A percentile compares a stretch with the other conserved stretches of the same genome.
Evolutionary conservation across 2,329 filamentous ascomycete genomes (phyloP).

Genomic region (Intubia oerlemansii): DNA sequence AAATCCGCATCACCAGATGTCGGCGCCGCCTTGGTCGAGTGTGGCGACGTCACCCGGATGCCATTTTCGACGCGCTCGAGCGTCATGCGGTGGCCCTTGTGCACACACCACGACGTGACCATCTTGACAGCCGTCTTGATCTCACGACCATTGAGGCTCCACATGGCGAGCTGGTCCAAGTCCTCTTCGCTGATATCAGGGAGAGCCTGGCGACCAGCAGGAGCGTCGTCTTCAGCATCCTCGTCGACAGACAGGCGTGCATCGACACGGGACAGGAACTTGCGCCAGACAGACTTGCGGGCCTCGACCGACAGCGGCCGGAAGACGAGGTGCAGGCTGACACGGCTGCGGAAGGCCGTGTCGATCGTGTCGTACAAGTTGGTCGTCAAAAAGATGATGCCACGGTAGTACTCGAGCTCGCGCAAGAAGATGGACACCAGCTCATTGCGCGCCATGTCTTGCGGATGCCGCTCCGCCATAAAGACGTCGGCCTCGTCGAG

Average conservation of each 20-base stretch:
- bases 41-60: conserved; percentile 23
- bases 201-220: too few species aligned
- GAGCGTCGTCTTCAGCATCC: not conserved
- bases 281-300: conserved; percentile 21
- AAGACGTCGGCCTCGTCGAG: conserved; percentile 32
- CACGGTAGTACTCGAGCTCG: conserved; percentile 22
- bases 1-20: too few species aligned
- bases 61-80: conserved; percentile 20
- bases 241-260: too few species aligned
- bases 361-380: conserved; percentile 22
- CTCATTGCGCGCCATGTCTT: conserved; percentile 25
- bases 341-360: conserved; percentile 22
- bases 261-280: too few species aligned
- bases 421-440: conserved; percentile 24
- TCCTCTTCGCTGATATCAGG: conserved; percentile 14
- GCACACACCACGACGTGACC: conserved; percentile 21
- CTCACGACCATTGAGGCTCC: conserved; percentile 22
- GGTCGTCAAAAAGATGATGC: conserved; percentile 23
- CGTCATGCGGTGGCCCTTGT: conserved; percentile 21
- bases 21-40: conserved; percentile 17
- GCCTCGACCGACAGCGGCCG: conserved; percentile 16
- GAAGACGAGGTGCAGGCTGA: conserved; percentile 25
- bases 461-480: conserved; percentile 21
- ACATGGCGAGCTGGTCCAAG: conserved; percentile 17
- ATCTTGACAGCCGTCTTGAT: conserved; percentile 27